phyloP scores from a whole-genome alignment of 2,329 filamentous ascomycete genomes.

The Stromatinia cepivora region DNA sequence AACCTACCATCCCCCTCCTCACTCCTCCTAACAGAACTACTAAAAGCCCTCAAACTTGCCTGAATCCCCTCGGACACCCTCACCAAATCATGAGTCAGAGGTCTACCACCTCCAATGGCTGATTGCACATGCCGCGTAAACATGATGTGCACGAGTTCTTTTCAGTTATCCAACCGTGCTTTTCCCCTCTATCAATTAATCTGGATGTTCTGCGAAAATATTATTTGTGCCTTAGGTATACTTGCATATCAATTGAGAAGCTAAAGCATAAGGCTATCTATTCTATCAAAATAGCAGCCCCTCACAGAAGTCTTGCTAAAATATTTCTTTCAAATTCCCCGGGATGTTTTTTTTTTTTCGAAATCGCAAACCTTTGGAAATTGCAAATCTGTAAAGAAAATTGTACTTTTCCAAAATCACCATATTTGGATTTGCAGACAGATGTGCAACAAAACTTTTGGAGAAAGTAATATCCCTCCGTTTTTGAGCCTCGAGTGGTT shows the following conservation, averaged over 20 bases:
- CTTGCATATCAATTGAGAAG: neutral
- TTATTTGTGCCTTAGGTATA: neutral
- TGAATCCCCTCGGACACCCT: slow-evolving; percentile 40
- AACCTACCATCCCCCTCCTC: slow-evolving; percentile 30
- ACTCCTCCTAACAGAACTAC: slow-evolving; percentile 33
- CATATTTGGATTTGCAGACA: neutral
- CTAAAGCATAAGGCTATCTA: neutral
- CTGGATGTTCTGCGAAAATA: slow-evolving; percentile 8
- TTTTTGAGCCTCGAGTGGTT: neutral
- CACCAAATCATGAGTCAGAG: slow-evolving; percentile 34
- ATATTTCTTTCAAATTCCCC: neutral
- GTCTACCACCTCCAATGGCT: slow-evolving; percentile 38
- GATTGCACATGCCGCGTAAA: slow-evolving; percentile 42
- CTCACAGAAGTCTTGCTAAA: neutral
- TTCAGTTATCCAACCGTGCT: neutral
- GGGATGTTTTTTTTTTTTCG: neutral
- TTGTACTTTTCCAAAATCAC: neutral
- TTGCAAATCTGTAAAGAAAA: neutral
- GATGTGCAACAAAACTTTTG: neutral
- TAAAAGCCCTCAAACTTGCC: slow-evolving; percentile 40
- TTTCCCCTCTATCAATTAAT: slow-evolving; percentile 7
- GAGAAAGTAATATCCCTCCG: neutral
- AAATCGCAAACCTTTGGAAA: neutral
- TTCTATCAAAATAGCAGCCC: slow-evolving; percentile 14
- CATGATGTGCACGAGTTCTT: slow-evolving; percentile 34